A percentile compares a stretch with the other conserved stretches of the same genome.
Conservation (phyloP, 2,329 filamentous ascomycete genomes). For the Botrytis fabae region DNA sequence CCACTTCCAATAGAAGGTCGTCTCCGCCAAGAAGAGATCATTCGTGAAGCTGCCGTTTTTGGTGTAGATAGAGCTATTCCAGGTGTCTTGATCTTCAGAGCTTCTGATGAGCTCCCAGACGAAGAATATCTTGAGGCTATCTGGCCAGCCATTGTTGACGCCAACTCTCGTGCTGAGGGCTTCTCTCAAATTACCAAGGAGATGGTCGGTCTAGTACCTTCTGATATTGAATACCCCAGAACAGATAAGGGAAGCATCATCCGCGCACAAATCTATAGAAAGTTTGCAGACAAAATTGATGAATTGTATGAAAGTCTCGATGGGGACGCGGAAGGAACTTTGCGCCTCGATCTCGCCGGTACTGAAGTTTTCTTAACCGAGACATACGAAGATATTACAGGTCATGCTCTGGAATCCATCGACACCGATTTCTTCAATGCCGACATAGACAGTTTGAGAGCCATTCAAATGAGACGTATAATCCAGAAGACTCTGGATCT, state of each 20-base stretch:
- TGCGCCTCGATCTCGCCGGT: slow-evolving; percentile 35
- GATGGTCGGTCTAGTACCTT: slow-evolving; percentile 52
- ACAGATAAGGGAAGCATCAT: slow-evolving; percentile 58
- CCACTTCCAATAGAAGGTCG: slow-evolving; percentile 53
- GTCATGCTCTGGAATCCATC: slow-evolving; percentile 28
- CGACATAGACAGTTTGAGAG: slow-evolving; percentile 60
- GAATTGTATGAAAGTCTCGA: slow-evolving; percentile 42
- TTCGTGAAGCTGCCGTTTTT: slow-evolving; percentile 59
- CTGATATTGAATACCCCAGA: slow-evolving; percentile 46
- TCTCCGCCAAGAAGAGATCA: slow-evolving; percentile 52
- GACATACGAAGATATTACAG: slow-evolving; percentile 26
- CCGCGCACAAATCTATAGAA: slow-evolving; percentile 50
- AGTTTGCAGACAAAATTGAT: slow-evolving; percentile 49
- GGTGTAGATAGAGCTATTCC: slow-evolving; percentile 54
- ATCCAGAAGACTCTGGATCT: slow-evolving; percentile 55
- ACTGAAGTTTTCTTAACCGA: slow-evolving; percentile 39
- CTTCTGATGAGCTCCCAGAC: slow-evolving; percentile 45
- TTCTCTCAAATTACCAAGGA: slow-evolving; percentile 56
- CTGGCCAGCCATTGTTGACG: slow-evolving; percentile 52
- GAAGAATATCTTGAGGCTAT: slow-evolving; percentile 50
- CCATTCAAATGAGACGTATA: slow-evolving; percentile 54
- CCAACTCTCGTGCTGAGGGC: slow-evolving; percentile 51
- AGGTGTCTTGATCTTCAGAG: slow-evolving; percentile 54
- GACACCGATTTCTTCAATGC: slow-evolving; percentile 59
- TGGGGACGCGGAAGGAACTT: slow-evolving; percentile 28